Percentiles rank a stretch among this genome's conserved stretches.
phyloP scores from a whole-genome alignment of 2,329 filamentous ascomycete genomes.

The Chaetomiaceae sp. region DNA sequence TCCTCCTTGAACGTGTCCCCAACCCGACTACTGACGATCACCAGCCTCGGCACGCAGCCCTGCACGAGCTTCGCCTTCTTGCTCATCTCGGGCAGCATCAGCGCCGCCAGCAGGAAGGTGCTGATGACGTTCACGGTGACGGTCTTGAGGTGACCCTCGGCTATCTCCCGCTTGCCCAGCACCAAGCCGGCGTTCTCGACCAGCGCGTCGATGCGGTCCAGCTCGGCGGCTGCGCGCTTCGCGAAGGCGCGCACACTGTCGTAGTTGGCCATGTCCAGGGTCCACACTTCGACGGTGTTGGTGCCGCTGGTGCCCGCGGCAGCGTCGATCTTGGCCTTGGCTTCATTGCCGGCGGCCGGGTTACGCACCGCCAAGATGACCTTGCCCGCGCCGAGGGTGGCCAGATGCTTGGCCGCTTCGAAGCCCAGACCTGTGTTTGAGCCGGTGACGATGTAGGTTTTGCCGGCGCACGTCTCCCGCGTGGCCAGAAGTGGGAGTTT shows the following conservation, averaged over 20 bases:
- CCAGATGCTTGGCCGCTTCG: conserved; percentile 35
- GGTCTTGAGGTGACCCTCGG: conserved; percentile 11
- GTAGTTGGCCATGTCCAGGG: conserved; percentile 36
- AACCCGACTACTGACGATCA: conserved; percentile 20
- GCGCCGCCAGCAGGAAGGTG: conserved; percentile 26
- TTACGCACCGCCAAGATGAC: conserved; percentile 38
- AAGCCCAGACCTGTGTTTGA: conserved; percentile 38
- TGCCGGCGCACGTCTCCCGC: too few species aligned
- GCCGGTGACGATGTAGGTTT: conserved; percentile 34
- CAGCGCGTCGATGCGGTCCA: conserved; percentile 11
- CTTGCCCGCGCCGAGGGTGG: conserved; percentile 30
- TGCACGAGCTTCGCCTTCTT: conserved; percentile 16
- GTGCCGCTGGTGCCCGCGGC: conserved; percentile 4
- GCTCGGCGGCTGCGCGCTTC: conserved; percentile 21
- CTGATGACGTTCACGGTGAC: conserved; percentile 29
- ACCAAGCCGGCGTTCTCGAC: conserved; percentile 9
- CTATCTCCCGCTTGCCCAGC: background rate
- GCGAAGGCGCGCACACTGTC: conserved; percentile 36
- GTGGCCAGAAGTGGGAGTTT: too few species aligned
- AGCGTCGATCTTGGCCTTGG: conserved; percentile 28
- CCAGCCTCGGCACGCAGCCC: conserved; percentile 14
- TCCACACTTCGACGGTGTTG: conserved; percentile 30
- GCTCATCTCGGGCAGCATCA: conserved; percentile 28
- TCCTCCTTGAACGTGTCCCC: conserved; percentile 6
- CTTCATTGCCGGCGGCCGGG: conserved; percentile 26